Evolutionary conservation across 169 alveolate species (phyloP).

Genomic region (Plasmodium gallinaceum): DNA sequence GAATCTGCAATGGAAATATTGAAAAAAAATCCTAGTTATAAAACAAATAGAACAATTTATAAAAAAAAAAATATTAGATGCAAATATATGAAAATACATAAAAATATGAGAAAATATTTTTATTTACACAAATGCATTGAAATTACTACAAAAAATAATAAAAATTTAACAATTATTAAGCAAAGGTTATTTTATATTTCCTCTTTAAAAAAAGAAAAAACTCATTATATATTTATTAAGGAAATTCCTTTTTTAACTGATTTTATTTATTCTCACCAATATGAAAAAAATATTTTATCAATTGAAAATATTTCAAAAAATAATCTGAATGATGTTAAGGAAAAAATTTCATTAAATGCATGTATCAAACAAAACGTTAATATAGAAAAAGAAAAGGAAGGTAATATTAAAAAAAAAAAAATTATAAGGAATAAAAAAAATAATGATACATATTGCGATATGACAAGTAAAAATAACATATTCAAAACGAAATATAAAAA

Average conservation of each 20-base stretch:
- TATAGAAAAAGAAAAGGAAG: too few relatives aligned
- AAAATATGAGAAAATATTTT: conserved; percentile 31
- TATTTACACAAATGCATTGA: conserved; percentile 32
- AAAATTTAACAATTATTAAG: conserved; percentile 3
- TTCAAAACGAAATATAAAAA: too few relatives aligned
- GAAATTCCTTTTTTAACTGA: conserved; percentile 6
- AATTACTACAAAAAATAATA: background rate
- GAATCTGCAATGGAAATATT: conserved; percentile 4
- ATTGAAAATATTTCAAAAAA: background rate
- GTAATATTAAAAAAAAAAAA: too few relatives aligned
- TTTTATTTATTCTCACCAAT: background rate
- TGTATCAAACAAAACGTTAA: too few relatives aligned
- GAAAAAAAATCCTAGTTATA: background rate
- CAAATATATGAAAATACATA: conserved; percentile 25
- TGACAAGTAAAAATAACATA: too few relatives aligned
- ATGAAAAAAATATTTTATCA: background rate
- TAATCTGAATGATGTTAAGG: background rate
- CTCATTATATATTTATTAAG: conserved; percentile 40
- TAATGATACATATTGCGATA: too few relatives aligned
- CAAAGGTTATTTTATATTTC: conserved; percentile 31
- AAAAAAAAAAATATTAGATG: conserved; percentile 38
- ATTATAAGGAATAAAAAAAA: too few relatives aligned
- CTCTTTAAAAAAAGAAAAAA: conserved; percentile 38
- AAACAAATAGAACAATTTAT: background rate
- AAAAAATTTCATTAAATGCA: too few relatives aligned